Conservation (phyloP, 352 stramenopile genomes). For the Ophiocytium majus region DNA sequence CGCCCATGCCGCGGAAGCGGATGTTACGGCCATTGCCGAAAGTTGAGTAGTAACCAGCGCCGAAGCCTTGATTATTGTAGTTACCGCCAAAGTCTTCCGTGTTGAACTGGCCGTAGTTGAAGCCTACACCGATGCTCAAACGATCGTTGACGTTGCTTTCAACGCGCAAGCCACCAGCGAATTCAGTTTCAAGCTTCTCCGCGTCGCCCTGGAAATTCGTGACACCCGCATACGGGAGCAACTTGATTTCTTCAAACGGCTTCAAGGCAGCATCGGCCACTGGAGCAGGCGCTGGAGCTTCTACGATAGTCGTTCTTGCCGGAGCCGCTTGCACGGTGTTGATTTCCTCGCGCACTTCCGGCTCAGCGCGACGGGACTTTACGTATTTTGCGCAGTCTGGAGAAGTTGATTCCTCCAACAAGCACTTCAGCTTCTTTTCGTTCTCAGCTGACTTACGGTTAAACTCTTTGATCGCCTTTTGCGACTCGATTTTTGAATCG, state of each 20-base stretch:
- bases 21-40: neutral
- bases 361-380: neutral
- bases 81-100: constrained; percentile 1
- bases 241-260: neutral
- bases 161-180: neutral
- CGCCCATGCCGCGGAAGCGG: neutral
- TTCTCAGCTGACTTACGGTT: too few species aligned
- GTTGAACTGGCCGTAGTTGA: neutral
- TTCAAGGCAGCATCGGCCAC: neutral
- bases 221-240: neutral
- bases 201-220: neutral
- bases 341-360: neutral
- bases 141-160: neutral
- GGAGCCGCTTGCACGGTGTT: neutral
- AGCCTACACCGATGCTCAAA: neutral
- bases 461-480: neutral
- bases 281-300: neutral
- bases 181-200: neutral
- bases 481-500: neutral
- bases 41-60: neutral
- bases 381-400: neutral
- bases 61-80: constrained; percentile 6
- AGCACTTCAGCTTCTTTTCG: neutral
- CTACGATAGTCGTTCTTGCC: too few species aligned
- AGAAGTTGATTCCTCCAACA: neutral